phyloP scores from a whole-genome alignment of 1,139 yeast genomes.

The Magnusiomyces clavatus region DNA sequence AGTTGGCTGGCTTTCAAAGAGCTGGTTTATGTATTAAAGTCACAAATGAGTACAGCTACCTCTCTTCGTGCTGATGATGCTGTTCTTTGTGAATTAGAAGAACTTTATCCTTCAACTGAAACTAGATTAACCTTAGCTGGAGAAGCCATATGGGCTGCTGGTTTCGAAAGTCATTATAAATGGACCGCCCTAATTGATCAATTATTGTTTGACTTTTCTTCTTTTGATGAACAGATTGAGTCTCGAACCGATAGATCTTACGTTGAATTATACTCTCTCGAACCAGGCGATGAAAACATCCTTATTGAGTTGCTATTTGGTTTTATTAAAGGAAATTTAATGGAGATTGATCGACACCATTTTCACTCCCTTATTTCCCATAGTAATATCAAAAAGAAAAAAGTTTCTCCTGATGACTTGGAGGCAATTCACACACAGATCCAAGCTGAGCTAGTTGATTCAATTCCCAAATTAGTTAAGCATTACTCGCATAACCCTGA shows the following conservation, averaged over 20 bases:
- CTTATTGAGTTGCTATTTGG: conserved; percentile 28
- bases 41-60: conserved; percentile 9
- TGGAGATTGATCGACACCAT: conserved; percentile 9
- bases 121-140: conserved; percentile 21
- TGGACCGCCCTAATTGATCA: conserved; percentile 22
- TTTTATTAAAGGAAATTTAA: conserved; percentile 19
- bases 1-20: conserved; percentile 24
- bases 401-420: conserved; percentile 17
- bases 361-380: conserved; percentile 2
- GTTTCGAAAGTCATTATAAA: conserved; percentile 14
- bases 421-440: conserved; percentile 14
- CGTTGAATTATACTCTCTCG: conserved; percentile 17
- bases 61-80: conserved; percentile 16
- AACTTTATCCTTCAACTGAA: conserved; percentile 12
- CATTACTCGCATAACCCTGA: conserved; percentile 24
- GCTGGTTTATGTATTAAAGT: conserved; percentile 15
- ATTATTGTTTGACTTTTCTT: conserved; percentile 27
- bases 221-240: conserved; percentile 16
- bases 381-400: conserved; percentile 12
- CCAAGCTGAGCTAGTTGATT: conserved; percentile 19
- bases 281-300: conserved; percentile 21
- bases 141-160: conserved; percentile 18
- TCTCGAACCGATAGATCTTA: conserved; percentile 15
- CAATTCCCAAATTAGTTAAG: conserved; percentile 23
- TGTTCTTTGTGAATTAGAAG: conserved; percentile 17